phyloP scores from a whole-genome alignment of 2,329 filamentous ascomycete genomes.

The Aureobasidium namibiae region DNA sequence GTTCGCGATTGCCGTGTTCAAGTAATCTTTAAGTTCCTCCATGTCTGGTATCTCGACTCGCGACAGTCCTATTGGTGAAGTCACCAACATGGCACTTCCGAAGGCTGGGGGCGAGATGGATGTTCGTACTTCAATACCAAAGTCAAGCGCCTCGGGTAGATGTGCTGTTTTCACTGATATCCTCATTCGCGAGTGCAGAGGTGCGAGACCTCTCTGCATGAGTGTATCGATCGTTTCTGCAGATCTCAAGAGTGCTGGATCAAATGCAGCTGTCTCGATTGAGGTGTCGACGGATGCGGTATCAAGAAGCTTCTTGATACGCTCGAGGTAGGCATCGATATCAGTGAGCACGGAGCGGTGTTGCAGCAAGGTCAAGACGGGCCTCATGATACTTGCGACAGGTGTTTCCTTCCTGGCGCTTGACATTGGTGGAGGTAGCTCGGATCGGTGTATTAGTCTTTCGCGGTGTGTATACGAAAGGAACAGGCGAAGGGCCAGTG shows the following conservation, averaged over 20 bases:
- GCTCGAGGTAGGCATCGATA: slow-evolving; percentile 27
- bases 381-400: slow-evolving; percentile 51
- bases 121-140: slow-evolving; percentile 7
- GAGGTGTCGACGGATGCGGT: slow-evolving; percentile 17
- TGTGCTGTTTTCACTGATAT: not conserved
- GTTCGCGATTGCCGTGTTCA: not conserved
- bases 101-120: slow-evolving; percentile 7
- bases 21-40: not conserved
- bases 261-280: slow-evolving; percentile 14
- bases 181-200: not conserved
- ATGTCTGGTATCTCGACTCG: slow-evolving; percentile 10
- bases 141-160: not conserved
- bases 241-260: not conserved
- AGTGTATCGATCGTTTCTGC: slow-evolving; percentile 15
- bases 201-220: slow-evolving; percentile 12
- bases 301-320: slow-evolving; percentile 11
- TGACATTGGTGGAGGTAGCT: slow-evolving; percentile 50
- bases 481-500: slow-evolving; percentile 63
- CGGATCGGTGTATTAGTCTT: slow-evolving; percentile 61
- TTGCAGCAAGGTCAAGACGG: slow-evolving; percentile 46
- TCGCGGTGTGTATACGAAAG: slow-evolving; percentile 72
- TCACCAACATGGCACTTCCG: slow-evolving; percentile 8
- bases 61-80: not conserved
- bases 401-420: slow-evolving; percentile 41
- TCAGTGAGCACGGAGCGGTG: slow-evolving; percentile 35